Conservation (phyloP, 2,329 filamentous ascomycete species). For the Diaporthe aspalathi region DNA sequence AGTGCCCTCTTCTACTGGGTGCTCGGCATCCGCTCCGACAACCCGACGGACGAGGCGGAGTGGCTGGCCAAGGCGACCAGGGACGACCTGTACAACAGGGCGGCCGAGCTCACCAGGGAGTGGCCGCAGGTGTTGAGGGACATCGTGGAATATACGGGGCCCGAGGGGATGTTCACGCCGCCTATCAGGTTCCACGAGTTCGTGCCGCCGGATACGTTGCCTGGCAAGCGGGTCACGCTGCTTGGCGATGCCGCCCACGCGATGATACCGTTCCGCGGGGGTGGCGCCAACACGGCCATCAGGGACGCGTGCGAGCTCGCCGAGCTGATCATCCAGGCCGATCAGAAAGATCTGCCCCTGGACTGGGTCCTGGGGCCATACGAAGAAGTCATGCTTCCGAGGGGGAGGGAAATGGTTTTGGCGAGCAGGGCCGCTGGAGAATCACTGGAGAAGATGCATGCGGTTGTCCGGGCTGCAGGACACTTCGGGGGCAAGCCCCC, state of each 20-base stretch:
- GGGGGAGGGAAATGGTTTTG: neutral
- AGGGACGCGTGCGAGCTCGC: neutral
- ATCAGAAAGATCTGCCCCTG: neutral
- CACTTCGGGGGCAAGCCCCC: too few relatives aligned
- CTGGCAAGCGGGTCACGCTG: neutral
- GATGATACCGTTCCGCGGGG: neutral
- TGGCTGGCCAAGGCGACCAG: neutral
- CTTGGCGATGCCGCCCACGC: neutral
- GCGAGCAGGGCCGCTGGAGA: neutral
- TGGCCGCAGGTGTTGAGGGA: neutral
- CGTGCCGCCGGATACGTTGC: neutral
- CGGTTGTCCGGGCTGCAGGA: neutral
- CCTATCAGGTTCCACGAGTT: constrained; percentile 4
- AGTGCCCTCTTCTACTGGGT: neutral
- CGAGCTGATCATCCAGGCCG: neutral
- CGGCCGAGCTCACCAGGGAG: neutral
- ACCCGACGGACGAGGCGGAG: neutral
- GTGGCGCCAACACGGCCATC: neutral
- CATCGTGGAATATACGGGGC: neutral
- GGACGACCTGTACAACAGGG: neutral
- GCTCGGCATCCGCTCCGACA: neutral
- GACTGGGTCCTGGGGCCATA: neutral
- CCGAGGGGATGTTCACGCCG: neutral
- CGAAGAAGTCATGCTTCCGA: neutral
- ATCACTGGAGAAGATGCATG: neutral